Evolutionary conservation across 2,329 filamentous ascomycete species (phyloP).

Genomic region (Periconia macrospinosa): DNA sequence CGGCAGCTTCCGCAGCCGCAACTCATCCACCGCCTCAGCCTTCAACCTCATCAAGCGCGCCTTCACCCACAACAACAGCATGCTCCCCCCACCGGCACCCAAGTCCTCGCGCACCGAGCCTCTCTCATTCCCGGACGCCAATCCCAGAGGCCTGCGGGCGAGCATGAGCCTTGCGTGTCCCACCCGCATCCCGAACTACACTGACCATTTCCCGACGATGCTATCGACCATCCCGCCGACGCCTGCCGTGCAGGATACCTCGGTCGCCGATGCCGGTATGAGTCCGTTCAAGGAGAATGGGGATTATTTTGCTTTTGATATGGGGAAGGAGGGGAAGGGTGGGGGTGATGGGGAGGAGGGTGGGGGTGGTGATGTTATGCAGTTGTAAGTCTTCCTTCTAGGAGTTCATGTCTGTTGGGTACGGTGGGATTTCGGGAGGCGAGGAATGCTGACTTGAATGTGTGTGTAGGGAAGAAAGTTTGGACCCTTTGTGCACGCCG

Average conservation of each 20-base stretch:
- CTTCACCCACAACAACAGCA: conserved; percentile 20
- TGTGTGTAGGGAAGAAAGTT: conserved; percentile 27
- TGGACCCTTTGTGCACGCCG: conserved; percentile 33
- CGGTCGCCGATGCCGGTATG: conserved; percentile 20
- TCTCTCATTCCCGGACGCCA: conserved; percentile 37
- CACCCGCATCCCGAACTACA: conserved; percentile 40
- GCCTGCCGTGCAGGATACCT: conserved; percentile 32
- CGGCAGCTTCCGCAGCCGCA: conserved; percentile 19
- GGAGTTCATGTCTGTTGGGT: not conserved
- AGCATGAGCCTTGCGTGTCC: conserved; percentile 42
- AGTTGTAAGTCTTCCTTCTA: conserved; percentile 21
- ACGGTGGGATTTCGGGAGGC: too few relatives aligned
- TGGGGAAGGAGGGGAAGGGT: conserved; percentile 18
- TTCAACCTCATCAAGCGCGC: conserved; percentile 32
- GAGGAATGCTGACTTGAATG: conserved; percentile 8
- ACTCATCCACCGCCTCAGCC: conserved; percentile 29
- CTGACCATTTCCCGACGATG: conserved; percentile 32
- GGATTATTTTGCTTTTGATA: conserved; percentile 34
- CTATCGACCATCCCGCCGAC: conserved; percentile 47
- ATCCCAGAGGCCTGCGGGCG: conserved; percentile 28
- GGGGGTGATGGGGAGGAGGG: conserved; percentile 8
- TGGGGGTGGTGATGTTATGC: conserved; percentile 21
- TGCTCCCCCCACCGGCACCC: conserved; percentile 12
- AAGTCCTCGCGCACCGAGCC: conserved; percentile 17
- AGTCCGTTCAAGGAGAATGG: conserved; percentile 43